Conservation (phyloP, 495 filamentous ascomycete species). For the Penicillium cataractarum region DNA sequence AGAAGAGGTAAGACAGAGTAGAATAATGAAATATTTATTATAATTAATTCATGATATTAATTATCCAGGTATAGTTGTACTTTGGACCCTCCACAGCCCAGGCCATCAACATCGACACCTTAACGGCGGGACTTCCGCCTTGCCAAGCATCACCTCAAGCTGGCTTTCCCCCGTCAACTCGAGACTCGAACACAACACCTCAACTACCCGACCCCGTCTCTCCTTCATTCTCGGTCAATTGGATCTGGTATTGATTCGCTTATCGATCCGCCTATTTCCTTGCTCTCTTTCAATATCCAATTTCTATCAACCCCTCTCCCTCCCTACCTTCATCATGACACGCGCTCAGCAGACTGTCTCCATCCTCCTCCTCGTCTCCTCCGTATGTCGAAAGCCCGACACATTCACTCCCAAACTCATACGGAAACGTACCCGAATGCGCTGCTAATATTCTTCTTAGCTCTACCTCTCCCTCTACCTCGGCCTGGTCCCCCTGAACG, state of each 20-base stretch:
- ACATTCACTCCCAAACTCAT: not conserved
- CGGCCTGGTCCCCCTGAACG: constrained; percentile 80
- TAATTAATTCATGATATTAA: too few relatives aligned
- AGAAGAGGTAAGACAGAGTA: too few relatives aligned
- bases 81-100: not conserved
- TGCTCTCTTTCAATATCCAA: not conserved
- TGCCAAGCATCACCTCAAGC: constrained; percentile 22
- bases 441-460: constrained; percentile 45
- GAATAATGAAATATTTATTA: too few relatives aligned
- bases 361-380: constrained; percentile 80
- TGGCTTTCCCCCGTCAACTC: constrained; percentile 20
- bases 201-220: constrained; percentile 18
- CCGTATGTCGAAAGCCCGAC: constrained; percentile 56
- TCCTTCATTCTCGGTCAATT: constrained; percentile 28
- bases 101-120: constrained; percentile 4
- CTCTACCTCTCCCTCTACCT: constrained; percentile 87
- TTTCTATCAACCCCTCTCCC: constrained; percentile 1
- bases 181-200: not conserved
- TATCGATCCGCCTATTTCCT: constrained; percentile 12
- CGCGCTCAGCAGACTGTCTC: constrained; percentile 93
- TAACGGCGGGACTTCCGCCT: constrained; percentile 16
- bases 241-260: constrained; percentile 12
- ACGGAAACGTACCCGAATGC: not conserved
- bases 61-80: not conserved
- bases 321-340: constrained; percentile 65